Evolutionary conservation across 495 filamentous ascomycete species (phyloP), one percentile per base, ranked within the genome.

Genomic region (Trichoderma reesei): DNA sequence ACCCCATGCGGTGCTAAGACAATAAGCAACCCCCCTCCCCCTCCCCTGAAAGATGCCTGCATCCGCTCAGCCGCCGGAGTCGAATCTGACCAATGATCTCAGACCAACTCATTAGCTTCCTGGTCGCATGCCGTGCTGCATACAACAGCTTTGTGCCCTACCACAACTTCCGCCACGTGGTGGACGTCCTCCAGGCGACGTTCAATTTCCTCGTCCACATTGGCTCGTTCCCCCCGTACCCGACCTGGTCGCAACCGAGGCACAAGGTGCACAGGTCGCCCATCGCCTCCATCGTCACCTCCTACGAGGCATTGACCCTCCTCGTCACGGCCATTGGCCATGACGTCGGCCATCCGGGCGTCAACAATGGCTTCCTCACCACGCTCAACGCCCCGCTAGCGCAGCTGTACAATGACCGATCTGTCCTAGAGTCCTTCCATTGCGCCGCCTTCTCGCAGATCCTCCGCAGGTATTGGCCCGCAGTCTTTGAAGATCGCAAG

Each of bases 81-180:
- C 8, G 11, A 31, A 33, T 59, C 61, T 70, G 67, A 73, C 69
- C 74, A 66, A 76, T 73, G 37, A 61, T 41, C 66, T 8, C 63
- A 84, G 81, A 81, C 65, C 85, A 90, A 73, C 76, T 97, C 20
- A 87, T 84, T 66, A 82, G 82, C 48, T 96, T 96, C 73, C 78
- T 96, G 54, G 78, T 92, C 54, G 90, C 92, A 67, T 89, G 90
- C 71, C 86, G 90, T 61, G 84, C 85, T 59, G 88, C 95, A 16
- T 98, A 98, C 76, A 96, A 97, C 71, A 85, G 83, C 60, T 96
- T 96, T 72, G 91, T 98, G 42, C 89, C 93, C n/a, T 98, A 98
- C 70, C 94, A 98, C 76, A 98, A 98, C 72, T 98, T 97, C 74
- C 90, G 94, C 60, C 94, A 98, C 73, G 94, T 95, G 7, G 86